phyloP scores from a whole-genome alignment of 345 rosid species.

The Cardamine chenopodiifolia region DNA sequence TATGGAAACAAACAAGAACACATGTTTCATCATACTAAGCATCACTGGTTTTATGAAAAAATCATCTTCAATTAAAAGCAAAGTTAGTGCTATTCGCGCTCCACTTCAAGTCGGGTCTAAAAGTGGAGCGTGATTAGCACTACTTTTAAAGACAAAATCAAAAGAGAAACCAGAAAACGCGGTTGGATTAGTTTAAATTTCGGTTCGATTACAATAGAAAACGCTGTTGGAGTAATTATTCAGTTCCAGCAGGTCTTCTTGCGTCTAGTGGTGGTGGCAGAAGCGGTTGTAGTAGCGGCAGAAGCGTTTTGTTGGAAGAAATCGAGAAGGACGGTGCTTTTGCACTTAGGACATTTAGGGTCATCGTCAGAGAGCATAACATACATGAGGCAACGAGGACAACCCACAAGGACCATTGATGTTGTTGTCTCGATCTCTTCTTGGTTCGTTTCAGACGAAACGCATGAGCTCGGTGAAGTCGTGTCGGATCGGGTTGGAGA shows the following conservation, averaged over 20 bases:
- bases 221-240: slow-evolving; percentile 20
- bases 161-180: not conserved
- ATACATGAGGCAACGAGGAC: slow-evolving; percentile 88
- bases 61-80: slow-evolving; percentile 21
- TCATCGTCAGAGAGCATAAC: slow-evolving; percentile 80
- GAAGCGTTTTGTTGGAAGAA: slow-evolving; percentile 52
- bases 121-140: slow-evolving; percentile 71
- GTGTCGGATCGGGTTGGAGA: slow-evolving; percentile 70
- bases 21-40: slow-evolving; percentile 15
- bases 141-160: slow-evolving; percentile 34
- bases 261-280: slow-evolving; percentile 18
- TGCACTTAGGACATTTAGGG: slow-evolving; percentile 83
- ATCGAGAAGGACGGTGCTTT: slow-evolving; percentile 83
- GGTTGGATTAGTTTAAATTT: slow-evolving; percentile 24
- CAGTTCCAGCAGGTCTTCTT: slow-evolving; percentile 30
- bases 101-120: slow-evolving; percentile 41
- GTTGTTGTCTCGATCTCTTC: slow-evolving; percentile 53
- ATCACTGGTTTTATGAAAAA: not conserved
- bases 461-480: slow-evolving; percentile 86
- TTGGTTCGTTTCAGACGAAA: slow-evolving; percentile 73
- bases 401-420: slow-evolving; percentile 93
- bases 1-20: not conserved
- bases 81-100: slow-evolving; percentile 55
- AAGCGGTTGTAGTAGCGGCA: slow-evolving; percentile 11
- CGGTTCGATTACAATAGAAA: not conserved